Conservation (phyloP, 2,329 filamentous ascomycete genomes). For the Ophiocordyceps camponoti-floridani region DNA sequence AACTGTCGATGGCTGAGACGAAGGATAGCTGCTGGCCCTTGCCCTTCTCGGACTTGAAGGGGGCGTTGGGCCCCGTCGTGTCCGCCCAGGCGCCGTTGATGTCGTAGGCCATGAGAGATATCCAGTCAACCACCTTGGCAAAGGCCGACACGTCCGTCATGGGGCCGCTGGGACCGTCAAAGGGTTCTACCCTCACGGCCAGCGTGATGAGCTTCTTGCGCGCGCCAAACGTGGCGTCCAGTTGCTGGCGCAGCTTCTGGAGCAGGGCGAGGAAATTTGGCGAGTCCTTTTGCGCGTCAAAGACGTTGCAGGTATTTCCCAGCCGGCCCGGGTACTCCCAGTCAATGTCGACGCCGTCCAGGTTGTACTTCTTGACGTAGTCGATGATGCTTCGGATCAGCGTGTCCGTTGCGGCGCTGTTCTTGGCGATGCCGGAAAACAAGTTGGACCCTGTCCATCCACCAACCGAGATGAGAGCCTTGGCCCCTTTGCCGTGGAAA, state of each 20-base stretch:
- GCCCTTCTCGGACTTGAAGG: slow-evolving; percentile 2
- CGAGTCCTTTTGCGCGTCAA: background rate
- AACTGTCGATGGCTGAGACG: slow-evolving; percentile 2
- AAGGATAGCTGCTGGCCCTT: slow-evolving; percentile 3
- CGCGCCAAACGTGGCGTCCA: background rate
- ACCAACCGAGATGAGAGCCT: background rate
- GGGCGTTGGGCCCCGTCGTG: slow-evolving; percentile 2
- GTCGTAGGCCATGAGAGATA: slow-evolving; percentile 3
- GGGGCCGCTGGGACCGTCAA: background rate
- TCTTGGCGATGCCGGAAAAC: background rate
- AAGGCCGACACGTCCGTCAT: background rate
- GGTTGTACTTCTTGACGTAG: background rate
- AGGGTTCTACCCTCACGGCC: background rate
- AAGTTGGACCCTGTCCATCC: background rate
- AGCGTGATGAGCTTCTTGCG: background rate
- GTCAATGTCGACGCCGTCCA: background rate
- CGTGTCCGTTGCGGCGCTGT: background rate
- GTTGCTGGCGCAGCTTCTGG: background rate
- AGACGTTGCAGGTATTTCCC: background rate
- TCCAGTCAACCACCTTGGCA: background rate
- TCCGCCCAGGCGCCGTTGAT: slow-evolving; percentile 3
- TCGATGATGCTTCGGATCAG: background rate
- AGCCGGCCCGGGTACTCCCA: background rate
- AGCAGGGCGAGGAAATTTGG: background rate
- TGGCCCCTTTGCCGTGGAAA: background rate